phyloP scores from a whole-genome alignment of 768 basidiomycete genomes.

The Podaxis carcinomalis region DNA sequence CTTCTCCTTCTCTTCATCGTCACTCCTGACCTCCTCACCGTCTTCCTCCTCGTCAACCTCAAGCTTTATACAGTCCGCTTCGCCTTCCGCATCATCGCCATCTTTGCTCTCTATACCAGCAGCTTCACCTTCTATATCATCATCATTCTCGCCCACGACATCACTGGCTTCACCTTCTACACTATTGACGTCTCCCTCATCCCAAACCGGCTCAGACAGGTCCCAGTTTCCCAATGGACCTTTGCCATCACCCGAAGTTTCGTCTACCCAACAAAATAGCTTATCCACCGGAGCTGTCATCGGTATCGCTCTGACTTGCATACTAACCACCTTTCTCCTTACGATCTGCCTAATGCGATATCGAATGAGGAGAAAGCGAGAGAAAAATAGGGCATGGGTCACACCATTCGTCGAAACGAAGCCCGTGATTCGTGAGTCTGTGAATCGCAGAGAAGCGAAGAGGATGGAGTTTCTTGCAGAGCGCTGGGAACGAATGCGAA shows the following conservation, averaged over 20 bases:
- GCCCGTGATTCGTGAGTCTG: slow-evolving; percentile 16
- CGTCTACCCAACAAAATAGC: no score
- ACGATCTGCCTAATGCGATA: slow-evolving; percentile 46
- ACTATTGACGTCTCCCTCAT: neutral
- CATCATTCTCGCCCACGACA: neutral
- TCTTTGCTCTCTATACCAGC: neutral
- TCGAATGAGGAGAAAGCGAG: slow-evolving; percentile 38
- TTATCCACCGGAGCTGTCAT: slow-evolving; percentile 48
- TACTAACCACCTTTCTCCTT: slow-evolving; percentile 34
- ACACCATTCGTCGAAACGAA: slow-evolving; percentile 31
- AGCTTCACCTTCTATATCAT: neutral
- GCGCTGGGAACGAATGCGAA: slow-evolving; percentile 1
- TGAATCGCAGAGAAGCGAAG: slow-evolving; percentile 5
- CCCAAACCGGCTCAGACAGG: neutral
- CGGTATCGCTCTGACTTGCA: slow-evolving; percentile 43
- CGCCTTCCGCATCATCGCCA: neutral
- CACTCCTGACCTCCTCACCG: neutral
- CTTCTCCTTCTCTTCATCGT: neutral
- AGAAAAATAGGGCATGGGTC: slow-evolving; percentile 21
- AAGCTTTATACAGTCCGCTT: no score
- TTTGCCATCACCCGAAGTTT: neutral
- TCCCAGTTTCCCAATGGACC: neutral
- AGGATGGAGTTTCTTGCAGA: slow-evolving; percentile 6
- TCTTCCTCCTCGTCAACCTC: neutral
- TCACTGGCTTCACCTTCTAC: neutral